These are phyloP conservation scores for Fraxinus paxiana DNA, from an alignment of 305 asterid genomes.

Conservation along the genomic window DNA sequence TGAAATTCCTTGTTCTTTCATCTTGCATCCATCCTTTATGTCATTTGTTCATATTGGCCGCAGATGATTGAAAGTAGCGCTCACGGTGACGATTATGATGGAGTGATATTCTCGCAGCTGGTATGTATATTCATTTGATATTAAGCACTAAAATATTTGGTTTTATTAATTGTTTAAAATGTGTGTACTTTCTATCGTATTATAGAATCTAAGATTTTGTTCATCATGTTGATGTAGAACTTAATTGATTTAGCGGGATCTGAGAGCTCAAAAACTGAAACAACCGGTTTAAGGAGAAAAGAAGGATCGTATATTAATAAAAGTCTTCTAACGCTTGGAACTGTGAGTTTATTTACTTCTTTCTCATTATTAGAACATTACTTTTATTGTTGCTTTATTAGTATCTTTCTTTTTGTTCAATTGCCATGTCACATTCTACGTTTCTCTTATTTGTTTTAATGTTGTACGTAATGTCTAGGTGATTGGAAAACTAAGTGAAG, in stretches of 20 bases:
- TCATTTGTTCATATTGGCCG: slow-evolving; percentile 21
- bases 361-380: neutral
- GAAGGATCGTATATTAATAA: slow-evolving; percentile 98
- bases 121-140: slow-evolving; percentile 40
- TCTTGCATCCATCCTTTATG: slow-evolving; percentile 4
- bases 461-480: slow-evolving; percentile 47
- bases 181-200: slow-evolving; percentile 22
- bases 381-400: slow-evolving; percentile 4
- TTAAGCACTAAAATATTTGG: slow-evolving; percentile 7
- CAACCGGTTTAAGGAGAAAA: slow-evolving; percentile 91
- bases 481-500: slow-evolving; percentile 97
- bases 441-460: slow-evolving; percentile 21
- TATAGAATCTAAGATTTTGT: neutral
- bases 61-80: slow-evolving; percentile 99
- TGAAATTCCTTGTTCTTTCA: slow-evolving; percentile 11
- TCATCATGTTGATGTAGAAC: slow-evolving; percentile 49
- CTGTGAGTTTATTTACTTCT: slow-evolving; percentile 53
- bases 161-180: neutral
- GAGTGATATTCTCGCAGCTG: slow-evolving; percentile 94
- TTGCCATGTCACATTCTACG: neutral
- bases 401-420: slow-evolving; percentile 6
- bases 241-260: slow-evolving; percentile 98
- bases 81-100: slow-evolving; percentile 91
- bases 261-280: slow-evolving; percentile 98
- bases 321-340: slow-evolving; percentile 98